These are phyloP conservation scores for Dactylellina parvicollis DNA, from an alignment of 2,329 filamentous ascomycete species.

Conservation along the genomic window DNA sequence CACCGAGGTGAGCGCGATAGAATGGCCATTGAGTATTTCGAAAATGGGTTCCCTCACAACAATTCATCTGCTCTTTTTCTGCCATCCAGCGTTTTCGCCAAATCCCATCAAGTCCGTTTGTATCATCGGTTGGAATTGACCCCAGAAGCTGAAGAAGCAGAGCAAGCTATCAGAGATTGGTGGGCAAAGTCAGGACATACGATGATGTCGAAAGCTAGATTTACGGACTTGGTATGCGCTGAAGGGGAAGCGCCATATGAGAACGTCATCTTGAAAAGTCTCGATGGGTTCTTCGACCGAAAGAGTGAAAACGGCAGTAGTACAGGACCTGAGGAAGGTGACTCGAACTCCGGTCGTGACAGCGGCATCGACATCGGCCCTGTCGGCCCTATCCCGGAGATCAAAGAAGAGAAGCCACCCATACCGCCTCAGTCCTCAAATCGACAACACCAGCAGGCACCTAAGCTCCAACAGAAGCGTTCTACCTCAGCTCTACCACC, in stretches of 20 bases:
- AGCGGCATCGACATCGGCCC: constrained; percentile 47
- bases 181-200: constrained; percentile 30
- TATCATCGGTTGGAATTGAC: constrained; percentile 28
- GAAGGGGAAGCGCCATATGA: constrained; percentile 44
- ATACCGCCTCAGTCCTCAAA: not conserved
- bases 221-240: constrained; percentile 39
- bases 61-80: constrained; percentile 27
- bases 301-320: constrained; percentile 29
- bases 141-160: constrained; percentile 29
- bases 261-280: constrained; percentile 42
- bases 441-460: constrained; percentile 3
- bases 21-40: constrained; percentile 52
- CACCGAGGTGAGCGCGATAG: constrained; percentile 35
- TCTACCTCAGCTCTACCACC: constrained; percentile 26
- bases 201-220: constrained; percentile 46
- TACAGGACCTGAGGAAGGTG: constrained; percentile 30
- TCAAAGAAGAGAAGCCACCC: constrained; percentile 27
- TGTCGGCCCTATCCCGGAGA: constrained; percentile 7
- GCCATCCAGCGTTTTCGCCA: constrained; percentile 46
- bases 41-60: constrained; percentile 43
- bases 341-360: constrained; percentile 44
- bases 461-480: constrained; percentile 17
- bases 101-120: constrained; percentile 43
- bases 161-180: constrained; percentile 38
- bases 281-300: constrained; percentile 46